Evolutionary conservation across 768 basidiomycete genomes (phyloP), one percentile per base, ranked within the genome.

Genomic region (Sporobolomyces roseus): DNA sequence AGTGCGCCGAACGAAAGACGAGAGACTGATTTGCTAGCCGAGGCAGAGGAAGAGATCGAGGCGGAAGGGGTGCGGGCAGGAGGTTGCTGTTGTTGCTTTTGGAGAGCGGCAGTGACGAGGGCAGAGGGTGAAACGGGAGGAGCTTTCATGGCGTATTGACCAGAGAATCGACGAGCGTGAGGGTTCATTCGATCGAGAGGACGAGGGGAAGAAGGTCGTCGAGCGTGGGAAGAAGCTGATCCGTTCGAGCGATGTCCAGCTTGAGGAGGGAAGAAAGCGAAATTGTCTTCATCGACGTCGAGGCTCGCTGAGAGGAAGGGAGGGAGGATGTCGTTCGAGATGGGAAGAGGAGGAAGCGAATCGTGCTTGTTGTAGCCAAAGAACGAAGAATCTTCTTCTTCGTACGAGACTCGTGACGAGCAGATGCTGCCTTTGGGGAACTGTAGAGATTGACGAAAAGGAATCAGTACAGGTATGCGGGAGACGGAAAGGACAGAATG

Each of bases 331-430:
- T 64, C 53, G 21, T 61, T 59, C 43, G 61, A 49, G 56, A 70
- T 61, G 2, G 69, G 73, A 1, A 68, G 73, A 1, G 73, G 54
- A 16, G 73, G 69, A 10, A 74, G 69, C 33, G 73, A 74, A 56
- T 65, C 61, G 73, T 73, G 72, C 61, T 69, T 70, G 62, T 70
- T 64, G 72, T 66, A 63, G 30, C 68, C 68, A 46, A 73, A 73
- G 66, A 73, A 73, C 5, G 59, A 41, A 48, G 51, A 50, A 50
- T 73, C 72, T 10, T 71, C 70, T 23, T 69, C 72, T 23, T 73
- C 71, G 59, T 63, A 30, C 38, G 67, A 69, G n/a, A 54, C 30
- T 23, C 67, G 67, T 0, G 61, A 52, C 46, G 67, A 66, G 45
- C 53, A 65, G 33, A 69, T 46, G 48, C 65, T 69, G 45, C 68